Base-by-base conservation (phyloP, 169 alveolate species). In the Cryptosporidium viatorum region DNA sequence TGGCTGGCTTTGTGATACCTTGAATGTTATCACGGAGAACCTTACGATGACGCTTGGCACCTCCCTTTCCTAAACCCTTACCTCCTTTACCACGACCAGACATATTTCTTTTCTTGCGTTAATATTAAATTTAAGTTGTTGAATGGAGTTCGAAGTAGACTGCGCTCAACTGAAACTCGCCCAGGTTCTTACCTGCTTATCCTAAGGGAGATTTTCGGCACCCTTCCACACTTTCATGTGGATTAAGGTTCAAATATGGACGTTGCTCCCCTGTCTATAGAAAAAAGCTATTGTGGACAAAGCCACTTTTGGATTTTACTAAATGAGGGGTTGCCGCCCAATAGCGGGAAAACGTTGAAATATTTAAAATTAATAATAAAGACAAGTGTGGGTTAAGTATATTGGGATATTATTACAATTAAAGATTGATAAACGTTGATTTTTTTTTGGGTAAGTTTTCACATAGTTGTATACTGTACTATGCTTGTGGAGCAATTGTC, bases 1-100 rank as follows among this genome's bases (percentile, higher is more conserved):
- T 98, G 55, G 99, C 99, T 62, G 99, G 99, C 96, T 98, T 98
- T 86, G 99, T 98, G 93, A 98, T 98, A 92, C 99, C 99, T 96
- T 98, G 98, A 93, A 97, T 97, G 93, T 97, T 97, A 85, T 98
- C 99, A 93, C 99, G 97, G 91, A 96, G 94, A 45, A 98, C 97
- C 95, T 97, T 98, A 92, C 98, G 96, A 86, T 97, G 97, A 93
- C 99, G 97, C 97, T 97, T 97, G 87, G 99, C 99, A 60, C 99
- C 99, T 84, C 98, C 99, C 94, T 98, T 98, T 86, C 99, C 99
- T 95, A 97, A 95, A 71, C 99, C 99, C 96, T 98, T 98, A 86
- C 99, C 99, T 91, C 99, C 99, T 94, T 97, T 97, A 75, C 99
- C 99, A 86, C 99, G 96, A 87, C 98, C 98, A 70, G 98, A 94